These are phyloP conservation scores for Babesia bovis DNA, from an alignment of 169 alveolate species.

Conservation along the genomic window DNA sequence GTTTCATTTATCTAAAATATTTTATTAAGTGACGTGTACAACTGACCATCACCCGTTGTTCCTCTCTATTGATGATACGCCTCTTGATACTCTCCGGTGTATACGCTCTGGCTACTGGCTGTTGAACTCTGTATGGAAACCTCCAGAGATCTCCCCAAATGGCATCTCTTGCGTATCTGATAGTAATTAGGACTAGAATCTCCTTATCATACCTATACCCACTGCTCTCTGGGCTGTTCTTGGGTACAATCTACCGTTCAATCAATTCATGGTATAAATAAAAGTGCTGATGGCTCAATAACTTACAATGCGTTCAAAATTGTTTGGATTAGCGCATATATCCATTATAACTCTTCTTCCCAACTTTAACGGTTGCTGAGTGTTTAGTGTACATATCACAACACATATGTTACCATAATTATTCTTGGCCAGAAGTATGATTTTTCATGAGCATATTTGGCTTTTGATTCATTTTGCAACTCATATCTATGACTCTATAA, in stretches of 20 bases:
- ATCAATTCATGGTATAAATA: slow-evolving; percentile 50
- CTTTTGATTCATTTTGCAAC: slow-evolving; percentile 57
- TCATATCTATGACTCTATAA: not conserved
- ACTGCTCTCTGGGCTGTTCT: slow-evolving; percentile 72
- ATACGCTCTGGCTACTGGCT: slow-evolving; percentile 85
- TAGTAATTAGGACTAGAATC: slow-evolving; percentile 1
- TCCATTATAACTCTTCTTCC: slow-evolving; percentile 85
- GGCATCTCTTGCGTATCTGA: slow-evolving; percentile 73
- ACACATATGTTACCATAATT: slow-evolving; percentile 59
- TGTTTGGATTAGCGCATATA: slow-evolving; percentile 78
- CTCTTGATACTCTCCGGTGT: slow-evolving; percentile 71
- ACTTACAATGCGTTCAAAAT: slow-evolving; percentile 67
- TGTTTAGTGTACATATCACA: not conserved
- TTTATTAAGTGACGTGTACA: slow-evolving; percentile 9
- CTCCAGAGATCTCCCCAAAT: slow-evolving; percentile 92
- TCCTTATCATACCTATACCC: slow-evolving; percentile 64
- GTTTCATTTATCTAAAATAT: slow-evolving; percentile 12
- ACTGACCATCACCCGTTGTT: slow-evolving; percentile 57
- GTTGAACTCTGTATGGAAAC: slow-evolving; percentile 77
- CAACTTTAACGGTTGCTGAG: slow-evolving; percentile 79
- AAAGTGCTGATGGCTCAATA: too few species aligned
- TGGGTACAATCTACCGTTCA: slow-evolving; percentile 60
- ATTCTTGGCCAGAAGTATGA: slow-evolving; percentile 88
- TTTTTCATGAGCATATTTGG: slow-evolving; percentile 71
- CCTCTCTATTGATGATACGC: slow-evolving; percentile 67